Evolutionary conservation across 2,329 filamentous ascomycete genomes (phyloP), one percentile per base, ranked within the genome.

Genomic region (Calonectria pseudoturangicola): DNA sequence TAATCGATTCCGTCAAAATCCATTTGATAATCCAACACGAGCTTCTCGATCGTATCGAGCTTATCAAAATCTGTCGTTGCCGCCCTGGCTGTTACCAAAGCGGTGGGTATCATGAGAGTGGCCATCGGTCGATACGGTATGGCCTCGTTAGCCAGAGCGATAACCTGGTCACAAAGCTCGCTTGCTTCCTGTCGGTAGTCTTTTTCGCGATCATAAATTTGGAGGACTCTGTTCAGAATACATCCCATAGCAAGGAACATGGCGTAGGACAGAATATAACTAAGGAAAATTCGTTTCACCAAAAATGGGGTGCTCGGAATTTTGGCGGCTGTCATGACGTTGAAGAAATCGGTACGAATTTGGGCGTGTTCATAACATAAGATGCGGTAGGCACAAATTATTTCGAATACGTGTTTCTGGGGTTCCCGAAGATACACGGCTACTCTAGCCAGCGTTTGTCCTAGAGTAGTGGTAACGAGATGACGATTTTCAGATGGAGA

Each of bases 1-100:
- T 63, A 47, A 2, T 63, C 41, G 21, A 43, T 45, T 45, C 58
- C 39, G 15, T 45, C 58, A 63, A 63, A 45, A 12, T 63, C 58
- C 7, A 2, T 21, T 25, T 63, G 56, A 25, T 28, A 62, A 6
- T 62, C 56, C 2, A 25, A 28, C 3, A 27, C 25, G 21, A 41
- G 56, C 5, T n/a, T n/a, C 25, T 60, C 36, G 12, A 60, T 25
- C 0, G 2, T 28, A 3, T 43, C 13, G 12, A 41, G 21, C 56
- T 28, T 60, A 33, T 60, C 33, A 9, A 43, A 60, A 18, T 60
- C 36, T 16, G 56, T 13, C 7, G 56, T n/a, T 2, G 56, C 41
- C 25, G 56, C 56, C 56, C 56, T 43, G 1, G 56, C 56, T 18
- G 36, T 60, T 16, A 43, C 33, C 2, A 60, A 36, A 15, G 25